Base-by-base conservation (phyloP, 805 yeast species). In the Sungouiella blattae region DNA sequence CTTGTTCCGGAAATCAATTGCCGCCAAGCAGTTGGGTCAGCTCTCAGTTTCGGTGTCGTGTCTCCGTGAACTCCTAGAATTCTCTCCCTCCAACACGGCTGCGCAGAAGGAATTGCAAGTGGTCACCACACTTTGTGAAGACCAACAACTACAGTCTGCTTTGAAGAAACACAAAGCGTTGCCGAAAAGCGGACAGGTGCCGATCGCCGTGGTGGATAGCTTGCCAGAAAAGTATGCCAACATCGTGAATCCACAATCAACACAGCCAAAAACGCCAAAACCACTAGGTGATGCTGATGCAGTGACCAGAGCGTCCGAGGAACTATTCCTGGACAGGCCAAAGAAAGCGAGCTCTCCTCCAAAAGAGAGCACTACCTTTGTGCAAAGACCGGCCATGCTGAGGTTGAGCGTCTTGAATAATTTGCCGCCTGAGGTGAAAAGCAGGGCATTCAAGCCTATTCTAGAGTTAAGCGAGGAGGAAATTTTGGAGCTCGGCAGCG, bases 1-100 rank as follows among this genome's bases (percentile, higher is more conserved):
- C 0, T 47, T 67, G 2, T 81, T 71, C 62, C 64, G 88, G 32
- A 59, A 65, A 37, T 75, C 78, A 0, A 22, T 63, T 0, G 75
- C 77, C 0, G 50, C 61, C 28, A 48, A 56, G 9, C 58, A 61
- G 1, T 40, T 64, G 26, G 45, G 49, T 2, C 44, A 52, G 4
- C 30, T 43, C 4, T 36, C 37, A 3, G 46, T 56, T 4, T 64
- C 75, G 0, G 40, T 40, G 4, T 29, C 31, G 2, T 49, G 60
- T 12, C 65, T 69, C 28, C 38, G 56, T 11, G 39, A 51, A 9
- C 78, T 73, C 0, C 44, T 75, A 18, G 33, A 41, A 11, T 18
- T 71, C 2, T 80, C 75, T 29, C 67, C 72, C 0, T 28, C 38
- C 1, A 77, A 75, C 50, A 18, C 38, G 5, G 49, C 61, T 15